Percentiles rank a stretch among this genome's conserved stretches.
Evolutionary conservation across 345 rosid species (phyloP).

Genomic region (Hypericum androsaemum): DNA sequence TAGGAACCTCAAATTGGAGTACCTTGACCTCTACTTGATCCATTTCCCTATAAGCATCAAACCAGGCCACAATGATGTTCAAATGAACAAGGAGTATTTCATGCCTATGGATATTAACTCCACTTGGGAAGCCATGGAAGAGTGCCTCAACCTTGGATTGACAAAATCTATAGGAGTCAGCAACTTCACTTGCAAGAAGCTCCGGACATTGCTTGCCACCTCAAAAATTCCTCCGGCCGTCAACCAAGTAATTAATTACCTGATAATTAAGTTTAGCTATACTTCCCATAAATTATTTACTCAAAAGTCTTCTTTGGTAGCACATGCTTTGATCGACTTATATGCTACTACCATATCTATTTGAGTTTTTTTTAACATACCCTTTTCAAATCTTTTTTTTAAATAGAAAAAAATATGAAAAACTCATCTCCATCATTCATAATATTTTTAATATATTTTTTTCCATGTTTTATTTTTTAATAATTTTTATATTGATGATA

Average conservation of each 20-base stretch:
- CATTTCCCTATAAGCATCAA: conserved; percentile 8
- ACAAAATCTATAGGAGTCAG: conserved; percentile 9
- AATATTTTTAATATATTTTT: too few species aligned
- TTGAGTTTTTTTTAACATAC: too few species aligned
- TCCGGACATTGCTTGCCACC: neutral
- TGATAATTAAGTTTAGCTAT: too few species aligned
- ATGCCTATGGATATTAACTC: conserved; percentile 9
- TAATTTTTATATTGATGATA: too few species aligned
- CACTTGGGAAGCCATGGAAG: conserved; percentile 18
- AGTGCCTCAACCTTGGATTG: conserved; percentile 14
- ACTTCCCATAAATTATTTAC: too few species aligned
- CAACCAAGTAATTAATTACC: conserved; percentile 10
- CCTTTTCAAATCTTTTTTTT: too few species aligned
- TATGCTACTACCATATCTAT: too few species aligned
- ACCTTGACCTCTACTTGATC: conserved; percentile 14
- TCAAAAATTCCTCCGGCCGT: conserved; percentile 11
- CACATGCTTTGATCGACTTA: too few species aligned
- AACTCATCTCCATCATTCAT: too few species aligned
- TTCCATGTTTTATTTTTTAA: too few species aligned
- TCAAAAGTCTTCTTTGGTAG: too few species aligned
- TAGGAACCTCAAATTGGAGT: conserved; percentile 14
- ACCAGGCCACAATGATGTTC: neutral
- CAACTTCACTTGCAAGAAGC: conserved; percentile 14
- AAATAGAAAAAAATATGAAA: too few species aligned
- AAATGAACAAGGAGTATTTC: conserved; percentile 4